A percentile compares a stretch with the other conserved stretches of the same genome.
Evolutionary conservation across 2,329 filamentous ascomycete species (phyloP).

Genomic region (Fusarium gaditjirri): DNA sequence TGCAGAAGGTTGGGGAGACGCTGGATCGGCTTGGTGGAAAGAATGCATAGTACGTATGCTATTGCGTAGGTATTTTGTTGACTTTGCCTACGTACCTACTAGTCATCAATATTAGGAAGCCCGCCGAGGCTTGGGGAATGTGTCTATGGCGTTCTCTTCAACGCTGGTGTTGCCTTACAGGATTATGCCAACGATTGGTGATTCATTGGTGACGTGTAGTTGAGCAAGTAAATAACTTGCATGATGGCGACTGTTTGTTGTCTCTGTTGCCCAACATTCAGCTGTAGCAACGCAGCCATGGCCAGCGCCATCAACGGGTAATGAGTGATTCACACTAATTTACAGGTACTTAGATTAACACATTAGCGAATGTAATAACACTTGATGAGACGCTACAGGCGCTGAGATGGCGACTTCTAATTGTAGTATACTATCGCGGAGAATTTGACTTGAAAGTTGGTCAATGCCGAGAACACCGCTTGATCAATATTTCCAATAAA

Average conservation of each 20-base stretch:
- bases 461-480: constrained; percentile 11
- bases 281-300: constrained; percentile 30
- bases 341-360: constrained; percentile 1
- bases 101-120: neutral
- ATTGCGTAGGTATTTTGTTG: constrained; percentile 26
- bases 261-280: constrained; percentile 13
- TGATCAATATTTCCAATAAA: constrained; percentile 21
- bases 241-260: constrained; percentile 17
- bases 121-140: constrained; percentile 13
- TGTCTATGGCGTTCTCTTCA: neutral
- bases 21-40: neutral
- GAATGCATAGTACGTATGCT: constrained; percentile 28
- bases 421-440: neutral
- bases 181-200: neutral
- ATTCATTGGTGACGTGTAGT: neutral
- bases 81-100: neutral
- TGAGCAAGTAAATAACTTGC: constrained; percentile 5
- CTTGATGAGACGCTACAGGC: constrained; percentile 9
- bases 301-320: constrained; percentile 25
- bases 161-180: neutral
- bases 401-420: constrained; percentile 8
- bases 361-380: neutral
- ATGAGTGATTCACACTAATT: constrained; percentile 30
- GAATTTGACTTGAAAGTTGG: constrained; percentile 8
- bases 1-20: constrained; percentile 10